phyloP scores from a whole-genome alignment of 345 rosid species.

The Erysimum cheiranthoides region DNA sequence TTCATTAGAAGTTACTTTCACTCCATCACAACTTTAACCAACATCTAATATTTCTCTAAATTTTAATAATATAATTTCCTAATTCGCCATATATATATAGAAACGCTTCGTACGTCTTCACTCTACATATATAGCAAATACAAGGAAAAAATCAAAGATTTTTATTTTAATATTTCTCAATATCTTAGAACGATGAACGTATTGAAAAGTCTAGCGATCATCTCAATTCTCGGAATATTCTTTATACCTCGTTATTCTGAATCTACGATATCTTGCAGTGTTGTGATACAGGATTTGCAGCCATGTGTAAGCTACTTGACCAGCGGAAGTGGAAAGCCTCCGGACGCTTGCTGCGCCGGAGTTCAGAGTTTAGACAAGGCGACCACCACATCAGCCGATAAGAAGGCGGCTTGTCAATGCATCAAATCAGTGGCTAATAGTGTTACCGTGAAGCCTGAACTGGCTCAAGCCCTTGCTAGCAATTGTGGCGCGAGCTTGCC shows the following conservation, averaged over 20 bases:
- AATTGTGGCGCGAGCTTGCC: conserved; percentile 65
- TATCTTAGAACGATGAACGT: conserved; percentile 27
- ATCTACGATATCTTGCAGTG: conserved; percentile 65
- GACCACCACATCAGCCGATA: conserved; percentile 61
- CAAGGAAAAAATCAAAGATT: not conserved
- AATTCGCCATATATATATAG: conserved; percentile 12
- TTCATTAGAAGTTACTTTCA: conserved; percentile 26
- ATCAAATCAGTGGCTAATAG: conserved; percentile 61
- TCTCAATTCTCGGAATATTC: conserved; percentile 40
- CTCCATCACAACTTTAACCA: conserved; percentile 41
- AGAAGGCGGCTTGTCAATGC: conserved; percentile 69
- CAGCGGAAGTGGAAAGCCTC: conserved; percentile 69
- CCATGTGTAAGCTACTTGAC: conserved; percentile 70
- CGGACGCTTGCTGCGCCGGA: conserved; percentile 64
- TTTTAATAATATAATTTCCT: conserved; percentile 9
- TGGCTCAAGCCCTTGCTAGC: conserved; percentile 64
- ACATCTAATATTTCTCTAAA: conserved; percentile 30
- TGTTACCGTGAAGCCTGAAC: conserved; percentile 58
- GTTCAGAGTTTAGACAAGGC: conserved; percentile 55
- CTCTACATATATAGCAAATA: conserved; percentile 20
- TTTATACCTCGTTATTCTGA: conserved; percentile 48
- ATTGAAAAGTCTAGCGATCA: conserved; percentile 27
- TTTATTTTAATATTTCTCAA: not conserved
- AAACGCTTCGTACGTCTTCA: not conserved
- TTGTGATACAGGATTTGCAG: conserved; percentile 63